These are phyloP conservation scores for Suillus alpinus DNA, from an alignment of 768 basidiomycete species.

Conservation along the genomic window DNA sequence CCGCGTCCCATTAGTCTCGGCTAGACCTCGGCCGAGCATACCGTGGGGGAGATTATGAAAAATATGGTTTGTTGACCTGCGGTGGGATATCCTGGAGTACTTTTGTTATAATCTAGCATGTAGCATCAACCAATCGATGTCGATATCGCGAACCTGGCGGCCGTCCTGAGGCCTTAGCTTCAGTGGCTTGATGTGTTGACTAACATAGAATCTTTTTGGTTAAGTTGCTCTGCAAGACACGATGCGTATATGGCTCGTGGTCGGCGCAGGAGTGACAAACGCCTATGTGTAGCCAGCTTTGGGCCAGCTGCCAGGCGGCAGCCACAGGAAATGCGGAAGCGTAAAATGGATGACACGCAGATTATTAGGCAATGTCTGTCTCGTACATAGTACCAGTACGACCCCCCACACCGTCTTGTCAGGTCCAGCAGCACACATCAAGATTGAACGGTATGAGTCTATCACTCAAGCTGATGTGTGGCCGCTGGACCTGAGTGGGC, in stretches of 20 bases:
- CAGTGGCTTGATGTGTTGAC: background rate
- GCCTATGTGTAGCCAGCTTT: too few species aligned
- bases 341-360: background rate
- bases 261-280: background rate
- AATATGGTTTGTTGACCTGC: background rate
- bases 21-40: background rate
- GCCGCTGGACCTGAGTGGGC: background rate
- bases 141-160: background rate
- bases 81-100: background rate
- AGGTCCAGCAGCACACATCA: too few species aligned
- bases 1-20: background rate
- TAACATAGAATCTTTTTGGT: background rate
- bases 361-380: background rate
- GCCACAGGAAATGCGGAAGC: too few species aligned
- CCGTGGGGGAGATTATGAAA: background rate
- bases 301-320: too few species aligned
- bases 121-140: background rate
- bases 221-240: background rate
- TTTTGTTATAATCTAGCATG: background rate
- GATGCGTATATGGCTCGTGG: background rate
- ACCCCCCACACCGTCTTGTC: background rate
- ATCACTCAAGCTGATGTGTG: background rate
- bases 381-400: background rate
- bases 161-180: background rate
- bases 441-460: too few species aligned